These are phyloP conservation scores for Chloromonas sp. DNA, from an alignment of 163 green algal species.

Conservation along the genomic window DNA sequence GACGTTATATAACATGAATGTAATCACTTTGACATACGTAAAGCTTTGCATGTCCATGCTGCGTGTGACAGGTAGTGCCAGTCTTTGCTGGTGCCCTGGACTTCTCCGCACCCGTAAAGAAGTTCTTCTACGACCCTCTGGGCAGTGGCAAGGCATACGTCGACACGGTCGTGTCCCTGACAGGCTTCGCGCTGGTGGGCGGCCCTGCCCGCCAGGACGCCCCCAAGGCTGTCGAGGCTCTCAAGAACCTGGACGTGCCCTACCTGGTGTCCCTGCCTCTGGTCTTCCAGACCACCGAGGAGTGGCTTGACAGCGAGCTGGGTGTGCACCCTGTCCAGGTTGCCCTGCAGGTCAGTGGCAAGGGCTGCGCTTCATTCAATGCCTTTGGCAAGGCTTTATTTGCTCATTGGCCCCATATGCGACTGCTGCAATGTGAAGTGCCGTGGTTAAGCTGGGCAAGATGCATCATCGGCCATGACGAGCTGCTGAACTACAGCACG, in stretches of 20 bases:
- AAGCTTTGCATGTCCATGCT: no score
- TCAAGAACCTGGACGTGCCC: slow-evolving; percentile 91
- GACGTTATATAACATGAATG: no score
- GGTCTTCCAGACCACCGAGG: slow-evolving; percentile 99
- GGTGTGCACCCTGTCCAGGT: slow-evolving; percentile 98
- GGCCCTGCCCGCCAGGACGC: slow-evolving; percentile 85
- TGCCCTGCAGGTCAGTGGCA: slow-evolving; percentile 77
- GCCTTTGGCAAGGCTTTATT: no score
- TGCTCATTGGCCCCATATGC: no score
- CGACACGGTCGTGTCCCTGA: slow-evolving; percentile 89
- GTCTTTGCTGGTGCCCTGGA: slow-evolving; percentile 95
- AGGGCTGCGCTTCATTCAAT: not conserved
- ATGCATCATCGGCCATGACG: no score
- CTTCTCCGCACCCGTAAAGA: slow-evolving; percentile 92
- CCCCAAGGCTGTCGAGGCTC: slow-evolving; percentile 84
- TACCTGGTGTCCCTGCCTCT: slow-evolving; percentile 96
- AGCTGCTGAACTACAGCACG: no score
- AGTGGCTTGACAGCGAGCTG: slow-evolving; percentile 94
- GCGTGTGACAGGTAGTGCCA: slow-evolving; percentile 42
- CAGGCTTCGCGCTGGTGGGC: slow-evolving; percentile 95
- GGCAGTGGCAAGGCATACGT: slow-evolving; percentile 73
- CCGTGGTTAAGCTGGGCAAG: no score
- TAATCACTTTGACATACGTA: no score
- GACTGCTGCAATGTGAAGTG: no score
- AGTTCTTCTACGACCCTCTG: slow-evolving; percentile 98